phyloP scores from a whole-genome alignment of 2,329 filamentous ascomycete genomes.

The Diaporthe velutina region DNA sequence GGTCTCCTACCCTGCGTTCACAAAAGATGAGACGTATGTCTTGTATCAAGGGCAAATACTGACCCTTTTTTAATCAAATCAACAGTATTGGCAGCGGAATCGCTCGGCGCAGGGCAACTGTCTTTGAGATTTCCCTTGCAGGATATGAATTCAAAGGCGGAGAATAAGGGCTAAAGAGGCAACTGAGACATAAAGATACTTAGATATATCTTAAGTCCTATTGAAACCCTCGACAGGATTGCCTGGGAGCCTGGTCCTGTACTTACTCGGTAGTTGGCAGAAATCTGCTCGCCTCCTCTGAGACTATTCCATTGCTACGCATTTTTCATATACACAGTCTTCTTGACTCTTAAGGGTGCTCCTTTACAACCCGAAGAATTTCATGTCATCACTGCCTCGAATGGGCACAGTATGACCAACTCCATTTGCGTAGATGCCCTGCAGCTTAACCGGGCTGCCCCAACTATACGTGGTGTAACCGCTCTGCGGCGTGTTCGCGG shows the following conservation, averaged over 20 bases:
- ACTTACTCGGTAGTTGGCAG: neutral
- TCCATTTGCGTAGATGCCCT: constrained; percentile 50
- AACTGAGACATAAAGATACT: neutral
- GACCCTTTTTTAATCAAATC: neutral
- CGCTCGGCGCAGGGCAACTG: neutral
- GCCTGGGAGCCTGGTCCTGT: neutral
- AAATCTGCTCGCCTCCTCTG: neutral
- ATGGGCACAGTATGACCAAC: constrained; percentile 46
- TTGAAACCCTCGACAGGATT: neutral
- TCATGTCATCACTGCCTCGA: constrained; percentile 46
- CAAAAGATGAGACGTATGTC: neutral
- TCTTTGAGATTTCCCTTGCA: neutral
- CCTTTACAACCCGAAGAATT: constrained; percentile 49
- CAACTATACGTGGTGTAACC: constrained; percentile 56
- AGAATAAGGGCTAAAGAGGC: neutral
- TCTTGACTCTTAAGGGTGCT: neutral
- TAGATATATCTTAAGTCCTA: neutral
- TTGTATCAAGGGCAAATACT: neutral
- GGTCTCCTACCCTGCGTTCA: too few relatives aligned
- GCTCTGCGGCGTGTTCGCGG: constrained; percentile 51
- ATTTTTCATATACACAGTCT: neutral
- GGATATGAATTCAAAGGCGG: neutral
- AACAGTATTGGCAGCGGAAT: neutral
- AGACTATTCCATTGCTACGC: neutral
- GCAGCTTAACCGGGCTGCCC: constrained; percentile 48